A percentile compares a stretch with the other conserved stretches of the same genome.
These are phyloP conservation scores for Penicillium nordicum DNA, from an alignment of 2,329 filamentous ascomycete genomes.

Conservation along the genomic window DNA sequence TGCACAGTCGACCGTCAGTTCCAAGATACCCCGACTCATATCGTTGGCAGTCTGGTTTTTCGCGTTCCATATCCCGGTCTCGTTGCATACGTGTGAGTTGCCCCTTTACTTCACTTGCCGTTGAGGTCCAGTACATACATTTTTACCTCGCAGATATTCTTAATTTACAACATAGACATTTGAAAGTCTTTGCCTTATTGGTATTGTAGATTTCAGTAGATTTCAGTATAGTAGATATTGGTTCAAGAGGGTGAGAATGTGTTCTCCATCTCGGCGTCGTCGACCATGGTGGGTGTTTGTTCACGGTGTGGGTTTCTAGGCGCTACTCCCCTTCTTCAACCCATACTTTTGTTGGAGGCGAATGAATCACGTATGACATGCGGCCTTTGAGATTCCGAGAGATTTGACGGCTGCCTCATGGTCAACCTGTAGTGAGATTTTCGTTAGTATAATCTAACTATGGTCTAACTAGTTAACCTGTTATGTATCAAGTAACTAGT, in stretches of 20 bases:
- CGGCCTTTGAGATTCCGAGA: neutral
- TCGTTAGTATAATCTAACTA: neutral
- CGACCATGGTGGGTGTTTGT: neutral
- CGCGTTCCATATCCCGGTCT: neutral
- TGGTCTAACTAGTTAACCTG: too few relatives aligned
- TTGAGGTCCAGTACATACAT: neutral
- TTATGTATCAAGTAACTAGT: neutral
- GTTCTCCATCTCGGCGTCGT: too few relatives aligned
- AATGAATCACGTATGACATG: neutral
- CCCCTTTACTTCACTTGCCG: neutral
- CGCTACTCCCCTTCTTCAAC: neutral
- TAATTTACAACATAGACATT: neutral
- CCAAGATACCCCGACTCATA: slow-evolving; percentile 1
- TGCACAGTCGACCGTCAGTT: neutral
- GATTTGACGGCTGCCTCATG: neutral
- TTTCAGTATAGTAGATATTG: neutral
- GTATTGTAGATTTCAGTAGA: neutral
- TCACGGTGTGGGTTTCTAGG: neutral
- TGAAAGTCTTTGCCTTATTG: neutral
- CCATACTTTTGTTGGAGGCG: neutral
- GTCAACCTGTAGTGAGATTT: neutral
- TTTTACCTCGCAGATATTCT: neutral
- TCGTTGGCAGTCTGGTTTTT: neutral
- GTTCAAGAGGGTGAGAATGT: too few relatives aligned
- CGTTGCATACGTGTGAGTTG: neutral